Base-by-base conservation (phyloP, 2,329 filamentous ascomycete genomes). In the Colletotrichum sp. region DNA sequence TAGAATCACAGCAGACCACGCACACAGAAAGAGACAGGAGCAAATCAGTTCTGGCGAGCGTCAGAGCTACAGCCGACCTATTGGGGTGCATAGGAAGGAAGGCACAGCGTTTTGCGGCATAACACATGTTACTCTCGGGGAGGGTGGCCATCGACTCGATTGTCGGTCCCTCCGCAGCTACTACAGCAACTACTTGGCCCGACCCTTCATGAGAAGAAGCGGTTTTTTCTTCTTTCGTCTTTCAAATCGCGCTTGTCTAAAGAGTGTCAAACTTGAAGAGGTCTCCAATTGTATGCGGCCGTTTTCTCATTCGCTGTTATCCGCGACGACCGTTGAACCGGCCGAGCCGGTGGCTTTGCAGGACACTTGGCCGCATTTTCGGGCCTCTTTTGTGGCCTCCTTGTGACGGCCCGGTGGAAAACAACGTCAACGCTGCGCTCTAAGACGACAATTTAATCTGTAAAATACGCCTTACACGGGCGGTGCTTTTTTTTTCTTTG, bases 281-380 rank as follows among this genome's bases (percentile, higher is more conserved):
- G 57, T 39, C 26, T 16, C 26, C 57, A 34, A 34, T 52, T 36
- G 24, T n/a, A 49, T 21, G 32, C 52, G 18, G 26, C 44, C 8
- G 30, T 32, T 21, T 59, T 69, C 36, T 26, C 16, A 55, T 30
- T 63, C 8, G 32, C 26, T 28, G 32, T 21, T 39, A n/a, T 63
- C 28, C 73, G 69, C 69, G 30, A 52, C 66, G 49, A 39, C 69
- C 65, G 74, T 59, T 55, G 57, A 36, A 68, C 57, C 34, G 71
- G 34, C 30, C n/a, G 59, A 32, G 26, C 57, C 44, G 57, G 74
- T 72, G 74, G 70, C 70, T 73, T 76, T 59, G 74, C 70, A 69
- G 57, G 70, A 52, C 74, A 74, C 74, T 76, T 73, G 74, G 70
- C 65, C 74, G 70, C 74, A 24, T 49, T 76, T 73, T 74, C 59